A percentile compares a stretch with the other conserved stretches of the same genome.
phyloP scores from a whole-genome alignment of 164 flowering plant genomes.

The Macadamia tetraphylla region DNA sequence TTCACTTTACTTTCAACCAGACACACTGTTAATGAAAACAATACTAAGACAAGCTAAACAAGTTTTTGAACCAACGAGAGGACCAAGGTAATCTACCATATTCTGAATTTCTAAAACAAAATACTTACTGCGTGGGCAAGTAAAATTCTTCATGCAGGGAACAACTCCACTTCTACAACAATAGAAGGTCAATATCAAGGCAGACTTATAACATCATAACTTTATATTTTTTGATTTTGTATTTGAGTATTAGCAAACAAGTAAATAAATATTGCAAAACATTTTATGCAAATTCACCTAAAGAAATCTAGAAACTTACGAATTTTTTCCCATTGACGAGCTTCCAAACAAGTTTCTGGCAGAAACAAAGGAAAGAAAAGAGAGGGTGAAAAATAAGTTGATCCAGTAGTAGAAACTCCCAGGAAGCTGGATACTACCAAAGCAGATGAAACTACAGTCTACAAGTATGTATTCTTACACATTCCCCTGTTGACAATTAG shows the following conservation, averaged over 20 bases:
- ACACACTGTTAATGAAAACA: not conserved
- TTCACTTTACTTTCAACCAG: too few relatives aligned
- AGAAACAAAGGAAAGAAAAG: too few relatives aligned
- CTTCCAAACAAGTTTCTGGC: slow-evolving; percentile 57
- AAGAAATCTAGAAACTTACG: slow-evolving; percentile 38
- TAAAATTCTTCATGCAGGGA: slow-evolving; percentile 43
- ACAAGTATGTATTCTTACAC: not conserved
- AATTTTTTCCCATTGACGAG: slow-evolving; percentile 29
- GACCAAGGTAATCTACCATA: not conserved
- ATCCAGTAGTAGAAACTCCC: not conserved
- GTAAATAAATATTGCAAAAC: not conserved
- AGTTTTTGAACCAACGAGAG: not conserved
- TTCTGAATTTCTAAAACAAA: not conserved
- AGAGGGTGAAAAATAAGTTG: not conserved
- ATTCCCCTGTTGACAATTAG: too few relatives aligned
- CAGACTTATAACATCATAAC: not conserved
- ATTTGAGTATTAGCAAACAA: too few relatives aligned
- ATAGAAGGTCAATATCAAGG: not conserved
- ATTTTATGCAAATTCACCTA: not conserved
- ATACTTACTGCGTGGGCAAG: slow-evolving; percentile 56
- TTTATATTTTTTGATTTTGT: too few relatives aligned
- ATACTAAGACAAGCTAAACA: not conserved
- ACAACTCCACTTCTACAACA: slow-evolving; percentile 23
- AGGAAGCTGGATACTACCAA: not conserved
- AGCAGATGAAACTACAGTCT: not conserved